These are phyloP conservation scores for Colletotrichum chlorophyti DNA, from an alignment of 2,329 filamentous ascomycete species.

Conservation along the genomic window DNA sequence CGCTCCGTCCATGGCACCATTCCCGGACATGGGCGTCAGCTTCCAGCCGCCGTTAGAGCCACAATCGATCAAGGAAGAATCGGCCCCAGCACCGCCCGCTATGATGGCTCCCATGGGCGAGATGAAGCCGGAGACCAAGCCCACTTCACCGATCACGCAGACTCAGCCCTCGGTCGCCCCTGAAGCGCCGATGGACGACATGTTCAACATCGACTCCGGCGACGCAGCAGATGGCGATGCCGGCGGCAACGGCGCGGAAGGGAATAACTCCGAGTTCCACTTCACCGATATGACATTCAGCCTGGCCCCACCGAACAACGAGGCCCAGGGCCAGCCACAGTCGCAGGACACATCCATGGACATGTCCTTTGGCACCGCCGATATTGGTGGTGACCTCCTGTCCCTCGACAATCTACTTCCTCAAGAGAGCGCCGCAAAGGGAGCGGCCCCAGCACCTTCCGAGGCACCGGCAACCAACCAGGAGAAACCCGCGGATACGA, in stretches of 20 bases:
- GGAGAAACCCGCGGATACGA: conserved; percentile 26
- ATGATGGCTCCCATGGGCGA: conserved; percentile 37
- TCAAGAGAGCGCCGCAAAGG: conserved; percentile 24
- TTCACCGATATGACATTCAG: conserved; percentile 66
- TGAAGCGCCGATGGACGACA: conserved; percentile 29
- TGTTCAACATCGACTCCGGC: conserved; percentile 17
- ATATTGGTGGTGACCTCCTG: conserved; percentile 38
- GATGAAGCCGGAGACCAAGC: conserved; percentile 36
- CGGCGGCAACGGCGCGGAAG: conserved; percentile 18
- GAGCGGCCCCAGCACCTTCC: conserved; percentile 21
- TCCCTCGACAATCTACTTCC: conserved; percentile 40
- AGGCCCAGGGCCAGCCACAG: conserved; percentile 34
- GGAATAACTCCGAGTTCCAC: conserved; percentile 47
- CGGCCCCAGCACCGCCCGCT: conserved; percentile 27
- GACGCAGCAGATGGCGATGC: conserved; percentile 17
- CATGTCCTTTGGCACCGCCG: conserved; percentile 48
- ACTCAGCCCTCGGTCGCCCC: conserved; percentile 31
- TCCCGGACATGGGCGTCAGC: conserved; percentile 63
- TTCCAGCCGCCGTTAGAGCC: conserved; percentile 36
- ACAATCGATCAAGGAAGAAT: conserved; percentile 22
- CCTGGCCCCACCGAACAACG: conserved; percentile 50
- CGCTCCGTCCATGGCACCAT: conserved; percentile 55
- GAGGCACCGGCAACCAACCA: conserved; percentile 22
- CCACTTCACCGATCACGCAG: conserved; percentile 18
- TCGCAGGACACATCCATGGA: conserved; percentile 51